Percentiles rank a stretch among this genome's conserved stretches.
Evolutionary conservation across 2,329 filamentous ascomycete genomes (phyloP).

Genomic region (Stagonosporopsis rhizophila): DNA sequence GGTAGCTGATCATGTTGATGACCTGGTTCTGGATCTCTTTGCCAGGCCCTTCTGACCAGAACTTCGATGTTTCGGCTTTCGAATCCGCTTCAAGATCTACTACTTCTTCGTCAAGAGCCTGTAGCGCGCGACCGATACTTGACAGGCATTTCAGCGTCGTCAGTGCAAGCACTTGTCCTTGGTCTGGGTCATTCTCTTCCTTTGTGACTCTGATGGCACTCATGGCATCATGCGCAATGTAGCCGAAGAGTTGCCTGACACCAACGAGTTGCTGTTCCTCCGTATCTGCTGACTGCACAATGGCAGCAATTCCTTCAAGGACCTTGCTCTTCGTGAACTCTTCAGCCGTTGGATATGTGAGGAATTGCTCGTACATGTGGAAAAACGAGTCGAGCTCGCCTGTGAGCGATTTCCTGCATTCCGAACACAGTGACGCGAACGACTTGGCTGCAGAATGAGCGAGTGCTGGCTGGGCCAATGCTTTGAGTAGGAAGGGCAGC

Average conservation of each 20-base stretch:
- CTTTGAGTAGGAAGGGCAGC: slow-evolving; percentile 76
- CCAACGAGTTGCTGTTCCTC: slow-evolving; percentile 62
- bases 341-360: slow-evolving; percentile 67
- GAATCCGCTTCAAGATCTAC: slow-evolving; percentile 69
- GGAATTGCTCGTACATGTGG: slow-evolving; percentile 72
- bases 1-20: slow-evolving; percentile 58
- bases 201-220: slow-evolving; percentile 42
- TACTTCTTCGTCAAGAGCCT: slow-evolving; percentile 70
- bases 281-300: slow-evolving; percentile 74
- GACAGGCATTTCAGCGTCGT: slow-evolving; percentile 71
- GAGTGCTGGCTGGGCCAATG: slow-evolving; percentile 68
- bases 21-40: slow-evolving; percentile 60
- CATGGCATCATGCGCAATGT: slow-evolving; percentile 68
- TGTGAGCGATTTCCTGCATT: slow-evolving; percentile 74
- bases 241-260: slow-evolving; percentile 65
- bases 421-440: slow-evolving; percentile 76
- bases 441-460: slow-evolving; percentile 75
- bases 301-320: slow-evolving; percentile 74
- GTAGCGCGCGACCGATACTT: slow-evolving; percentile 74
- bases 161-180: slow-evolving; percentile 54
- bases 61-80: slow-evolving; percentile 40
- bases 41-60: slow-evolving; percentile 60
- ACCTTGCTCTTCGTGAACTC: slow-evolving; percentile 75
- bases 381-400: slow-evolving; percentile 73
- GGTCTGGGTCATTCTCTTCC: slow-evolving; percentile 46